Conservation (phyloP, 768 basidiomycete genomes). For the Rhodocollybia butyracea region DNA sequence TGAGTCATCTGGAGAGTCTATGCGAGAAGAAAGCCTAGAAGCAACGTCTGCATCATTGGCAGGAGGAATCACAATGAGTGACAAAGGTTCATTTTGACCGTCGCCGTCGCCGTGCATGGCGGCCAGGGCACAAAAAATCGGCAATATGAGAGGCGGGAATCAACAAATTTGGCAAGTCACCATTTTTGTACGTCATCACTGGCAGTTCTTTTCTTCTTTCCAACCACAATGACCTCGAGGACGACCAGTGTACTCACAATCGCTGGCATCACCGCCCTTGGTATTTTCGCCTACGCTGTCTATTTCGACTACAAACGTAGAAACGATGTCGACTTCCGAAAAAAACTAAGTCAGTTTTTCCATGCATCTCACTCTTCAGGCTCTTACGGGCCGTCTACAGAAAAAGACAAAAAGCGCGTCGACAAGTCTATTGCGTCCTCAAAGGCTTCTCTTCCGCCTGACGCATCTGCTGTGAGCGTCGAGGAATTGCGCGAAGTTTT, state of each 20-base stretch:
- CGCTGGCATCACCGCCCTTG: constrained; percentile 49
- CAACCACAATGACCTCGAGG: constrained; percentile 34
- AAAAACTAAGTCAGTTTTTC: constrained; percentile 68
- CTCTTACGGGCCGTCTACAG: constrained; percentile 41
- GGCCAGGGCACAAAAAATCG: constrained; percentile 25
- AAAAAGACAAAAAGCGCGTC: constrained; percentile 90
- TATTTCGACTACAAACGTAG: constrained; percentile 96
- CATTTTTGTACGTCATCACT: constrained; percentile 6
- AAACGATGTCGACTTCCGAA: constrained; percentile 84
- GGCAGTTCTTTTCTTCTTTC: constrained; percentile 11
- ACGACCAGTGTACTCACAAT: constrained; percentile 38
- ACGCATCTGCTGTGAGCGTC: constrained; percentile 32
- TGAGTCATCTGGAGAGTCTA: constrained; percentile 9
- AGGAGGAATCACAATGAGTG: constrained; percentile 28
- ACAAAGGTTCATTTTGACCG: constrained; percentile 22
- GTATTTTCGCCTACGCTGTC: constrained; percentile 75
- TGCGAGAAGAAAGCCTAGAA: constrained; percentile 17
- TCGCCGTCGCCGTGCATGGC: constrained; percentile 44
- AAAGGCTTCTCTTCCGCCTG: constrained; percentile 35
- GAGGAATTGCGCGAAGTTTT: constrained; percentile 64
- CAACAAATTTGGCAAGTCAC: too few species aligned
- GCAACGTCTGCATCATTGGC: constrained; percentile 24
- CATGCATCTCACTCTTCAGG: constrained; percentile 3
- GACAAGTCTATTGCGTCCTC: constrained; percentile 61
- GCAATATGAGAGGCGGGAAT: constrained; percentile 9